A percentile compares a stretch with the other conserved stretches of the same genome.
Conservation (phyloP, 176 grass and related monocot species). For the Cenchrus purpureus region DNA sequence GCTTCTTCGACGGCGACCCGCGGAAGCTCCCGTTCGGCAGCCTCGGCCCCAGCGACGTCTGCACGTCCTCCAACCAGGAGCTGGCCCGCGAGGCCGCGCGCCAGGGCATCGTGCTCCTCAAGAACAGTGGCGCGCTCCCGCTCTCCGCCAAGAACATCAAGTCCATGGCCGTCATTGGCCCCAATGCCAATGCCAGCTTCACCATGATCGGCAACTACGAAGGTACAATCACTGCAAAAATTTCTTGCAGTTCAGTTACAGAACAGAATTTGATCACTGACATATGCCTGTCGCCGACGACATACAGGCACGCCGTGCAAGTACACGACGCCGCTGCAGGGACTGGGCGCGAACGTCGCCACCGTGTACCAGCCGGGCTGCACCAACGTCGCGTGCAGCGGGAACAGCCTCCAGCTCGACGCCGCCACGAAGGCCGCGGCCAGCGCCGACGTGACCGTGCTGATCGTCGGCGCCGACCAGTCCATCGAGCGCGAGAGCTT, state of each 20-base stretch:
- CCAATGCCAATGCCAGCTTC: conserved; percentile 89
- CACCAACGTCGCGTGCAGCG: conserved; percentile 67
- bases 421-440: conserved; percentile 66
- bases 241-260: neutral
- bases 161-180: conserved; percentile 85
- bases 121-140: conserved; percentile 72
- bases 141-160: conserved; percentile 61
- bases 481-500: conserved; percentile 77
- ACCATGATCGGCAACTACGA: conserved; percentile 99
- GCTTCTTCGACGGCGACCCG: conserved; percentile 93
- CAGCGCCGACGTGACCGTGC: conserved; percentile 76
- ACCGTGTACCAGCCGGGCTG: conserved; percentile 86
- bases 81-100: conserved; percentile 76
- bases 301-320: conserved; percentile 74
- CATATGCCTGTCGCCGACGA: neutral
- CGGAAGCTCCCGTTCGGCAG: conserved; percentile 62
- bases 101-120: conserved; percentile 96
- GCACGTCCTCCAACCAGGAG: conserved; percentile 74
- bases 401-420: conserved; percentile 68
- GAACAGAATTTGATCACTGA: neutral
- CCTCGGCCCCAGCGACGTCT: conserved; percentile 80
- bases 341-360: conserved; percentile 53
- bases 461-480: conserved; percentile 79
- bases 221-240: conserved; percentile 31
- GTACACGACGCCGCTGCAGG: conserved; percentile 79